phyloP scores from a whole-genome alignment of 2,329 filamentous ascomycete genomes.

The Sphaerulina musiva region DNA sequence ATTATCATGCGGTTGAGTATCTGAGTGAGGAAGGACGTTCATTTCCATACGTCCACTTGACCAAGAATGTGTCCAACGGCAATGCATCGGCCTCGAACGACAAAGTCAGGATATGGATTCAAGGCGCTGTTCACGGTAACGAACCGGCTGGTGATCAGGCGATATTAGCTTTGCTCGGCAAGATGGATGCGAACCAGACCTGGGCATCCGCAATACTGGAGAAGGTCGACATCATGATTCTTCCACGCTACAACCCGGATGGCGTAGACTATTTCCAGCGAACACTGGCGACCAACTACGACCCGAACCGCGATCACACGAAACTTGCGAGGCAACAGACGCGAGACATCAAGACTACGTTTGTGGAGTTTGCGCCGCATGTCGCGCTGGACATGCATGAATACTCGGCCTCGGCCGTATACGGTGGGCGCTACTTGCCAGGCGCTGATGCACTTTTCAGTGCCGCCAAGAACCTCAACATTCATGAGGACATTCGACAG shows the following conservation, averaged over 20 bases:
- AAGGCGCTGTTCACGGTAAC: constrained; percentile 35
- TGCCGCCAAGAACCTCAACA: constrained; percentile 36
- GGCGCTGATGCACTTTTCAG: constrained; percentile 35
- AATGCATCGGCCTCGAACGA: constrained; percentile 14
- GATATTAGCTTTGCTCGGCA: constrained; percentile 33
- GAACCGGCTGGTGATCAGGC: constrained; percentile 37
- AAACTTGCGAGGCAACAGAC: constrained; percentile 35
- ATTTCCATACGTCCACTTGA: constrained; percentile 31
- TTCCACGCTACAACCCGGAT: constrained; percentile 36
- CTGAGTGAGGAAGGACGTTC: constrained; percentile 32
- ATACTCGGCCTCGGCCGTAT: constrained; percentile 29
- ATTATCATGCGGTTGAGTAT: constrained; percentile 27
- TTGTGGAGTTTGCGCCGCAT: constrained; percentile 31
- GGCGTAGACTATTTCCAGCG: constrained; percentile 36
- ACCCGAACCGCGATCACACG: constrained; percentile 36
- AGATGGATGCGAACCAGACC: constrained; percentile 31
- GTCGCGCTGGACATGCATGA: constrained; percentile 37
- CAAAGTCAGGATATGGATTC: constrained; percentile 36
- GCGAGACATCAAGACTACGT: constrained; percentile 32
- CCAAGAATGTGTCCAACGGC: constrained; percentile 9
- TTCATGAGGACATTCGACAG: constrained; percentile 31
- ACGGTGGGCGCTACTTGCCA: constrained; percentile 30
- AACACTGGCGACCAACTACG: constrained; percentile 33
- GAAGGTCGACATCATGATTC: constrained; percentile 32
- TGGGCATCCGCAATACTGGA: constrained; percentile 32